Conservation (phyloP, 352 stramenopile species). For the Globisporangium nagaii region DNA sequence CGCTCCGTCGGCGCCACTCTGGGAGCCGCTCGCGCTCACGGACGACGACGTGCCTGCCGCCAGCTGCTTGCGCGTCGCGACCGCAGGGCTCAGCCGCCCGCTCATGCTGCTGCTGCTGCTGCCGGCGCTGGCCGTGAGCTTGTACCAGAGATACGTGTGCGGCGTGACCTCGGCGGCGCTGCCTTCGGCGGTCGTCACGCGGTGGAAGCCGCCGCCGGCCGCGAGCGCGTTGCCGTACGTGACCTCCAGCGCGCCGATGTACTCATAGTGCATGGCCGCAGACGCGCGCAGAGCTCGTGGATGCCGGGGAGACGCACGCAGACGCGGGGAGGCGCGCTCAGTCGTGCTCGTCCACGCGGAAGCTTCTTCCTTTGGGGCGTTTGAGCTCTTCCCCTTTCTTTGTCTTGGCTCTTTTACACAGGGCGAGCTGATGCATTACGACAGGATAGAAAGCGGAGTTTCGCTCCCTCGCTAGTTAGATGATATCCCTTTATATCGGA, state of each 20-base stretch:
- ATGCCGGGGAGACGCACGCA: neutral
- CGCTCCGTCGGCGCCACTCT: neutral
- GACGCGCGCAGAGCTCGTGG: neutral
- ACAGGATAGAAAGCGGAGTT: no score
- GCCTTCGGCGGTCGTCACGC: slow-evolving; percentile 72
- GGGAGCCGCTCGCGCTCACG: neutral
- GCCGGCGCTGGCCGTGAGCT: slow-evolving; percentile 16
- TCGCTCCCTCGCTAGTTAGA: no score
- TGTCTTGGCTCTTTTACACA: no score
- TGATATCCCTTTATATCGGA: no score
- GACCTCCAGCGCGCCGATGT: slow-evolving; percentile 67
- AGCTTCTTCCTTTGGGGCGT: no score
- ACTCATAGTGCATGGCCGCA: slow-evolving; percentile 59
- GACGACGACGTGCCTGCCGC: neutral
- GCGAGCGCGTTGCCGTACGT: slow-evolving; percentile 85
- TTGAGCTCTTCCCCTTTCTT: neutral
- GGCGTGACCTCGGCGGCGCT: slow-evolving; percentile 73
- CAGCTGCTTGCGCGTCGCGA: slow-evolving; percentile 5
- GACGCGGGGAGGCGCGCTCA: neutral
- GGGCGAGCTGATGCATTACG: no score
- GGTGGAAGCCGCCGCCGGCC: slow-evolving; percentile 71
- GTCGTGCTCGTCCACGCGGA: no score
- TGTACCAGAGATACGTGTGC: slow-evolving; percentile 85
- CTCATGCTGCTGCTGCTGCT: neutral
- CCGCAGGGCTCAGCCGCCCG: neutral